Evolutionary conservation across 768 basidiomycete species (phyloP).

Genomic region (Podaxis sp.): DNA sequence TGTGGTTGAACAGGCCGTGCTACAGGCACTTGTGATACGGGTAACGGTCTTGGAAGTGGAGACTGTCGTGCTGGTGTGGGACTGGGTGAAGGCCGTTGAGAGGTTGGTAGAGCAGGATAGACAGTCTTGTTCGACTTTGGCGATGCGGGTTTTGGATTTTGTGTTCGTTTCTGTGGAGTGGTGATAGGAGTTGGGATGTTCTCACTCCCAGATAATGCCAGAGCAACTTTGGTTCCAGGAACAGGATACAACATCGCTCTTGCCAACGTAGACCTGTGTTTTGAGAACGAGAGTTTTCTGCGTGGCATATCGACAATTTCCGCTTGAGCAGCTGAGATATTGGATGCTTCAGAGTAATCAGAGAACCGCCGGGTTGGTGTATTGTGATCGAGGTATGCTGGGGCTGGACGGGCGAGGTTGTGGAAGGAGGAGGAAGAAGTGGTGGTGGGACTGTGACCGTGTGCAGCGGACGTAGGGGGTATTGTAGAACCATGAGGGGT

Average conservation of each 20-base stretch:
- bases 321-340: slow-evolving; percentile 9
- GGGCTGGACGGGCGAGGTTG: neutral
- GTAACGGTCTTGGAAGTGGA: neutral
- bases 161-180: neutral
- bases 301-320: slow-evolving; percentile 12
- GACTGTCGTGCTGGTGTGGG: neutral
- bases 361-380: neutral
- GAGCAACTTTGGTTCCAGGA: slow-evolving; percentile 2
- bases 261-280: slow-evolving; percentile 5
- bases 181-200: neutral
- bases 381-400: neutral
- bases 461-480: neutral
- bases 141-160: neutral
- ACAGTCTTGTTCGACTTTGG: neutral
- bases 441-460: neutral
- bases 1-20: neutral
- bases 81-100: neutral
- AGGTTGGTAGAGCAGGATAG: neutral
- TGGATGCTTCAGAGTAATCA: neutral
- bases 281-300: slow-evolving; percentile 4
- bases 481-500: slow-evolving; percentile 13
- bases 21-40: neutral
- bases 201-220: neutral
- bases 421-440: neutral
- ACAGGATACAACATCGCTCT: slow-evolving; percentile 6